Base-by-base conservation (phyloP, 2,329 filamentous ascomycete species). In the Exophiala bonariae region DNA sequence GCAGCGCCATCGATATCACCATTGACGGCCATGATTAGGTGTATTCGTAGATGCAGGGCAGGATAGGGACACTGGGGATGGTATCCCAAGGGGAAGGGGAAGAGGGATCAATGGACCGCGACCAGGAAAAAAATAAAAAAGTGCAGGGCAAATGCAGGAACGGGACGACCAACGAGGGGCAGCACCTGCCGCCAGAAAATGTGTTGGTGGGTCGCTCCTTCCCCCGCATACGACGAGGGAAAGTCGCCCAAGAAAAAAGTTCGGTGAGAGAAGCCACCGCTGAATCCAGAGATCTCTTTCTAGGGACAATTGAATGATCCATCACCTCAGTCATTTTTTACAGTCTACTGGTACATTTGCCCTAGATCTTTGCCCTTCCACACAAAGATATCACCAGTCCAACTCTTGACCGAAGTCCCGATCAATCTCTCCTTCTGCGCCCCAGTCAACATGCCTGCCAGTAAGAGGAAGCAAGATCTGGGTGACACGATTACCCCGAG, bases 381-480 rank as follows among this genome's bases (percentile, higher is more conserved):
- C n/a, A n/a, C n/a, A n/a, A n/a, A n/a, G n/a, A n/a, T n/a, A n/a
- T n/a, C n/a, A n/a, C n/a, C n/a, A n/a, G n/a, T n/a, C n/a, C n/a
- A n/a, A n/a, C 23, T 26, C 23, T 26, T 26, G 11, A 6, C 11
- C 11, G 23, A 26, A 26, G 11, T 6, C 23, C 11, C 6, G 23
- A 6, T 26, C 16, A 37, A 7, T 34, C n/a, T 6, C 6, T 8
- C 32, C 32, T 14, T 34, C 17, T n/a, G n/a, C n/a, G n/a, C 6
- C 13, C n/a, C 17, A n/a, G 5, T 7, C 16, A 37, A 37, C 6
- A 37, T 37, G 35, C 35, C 35, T 37, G 35, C 35, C 16, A 54
- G 50, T 23, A 59, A 61, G 37, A 42, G 57, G 35, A 61, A 61
- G 41, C 49, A 51, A 41, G 50, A 57, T 10, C 23, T 48, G 17